Evolutionary conservation across 1,139 yeast species (phyloP).

Genomic region (Taphrina populina): DNA sequence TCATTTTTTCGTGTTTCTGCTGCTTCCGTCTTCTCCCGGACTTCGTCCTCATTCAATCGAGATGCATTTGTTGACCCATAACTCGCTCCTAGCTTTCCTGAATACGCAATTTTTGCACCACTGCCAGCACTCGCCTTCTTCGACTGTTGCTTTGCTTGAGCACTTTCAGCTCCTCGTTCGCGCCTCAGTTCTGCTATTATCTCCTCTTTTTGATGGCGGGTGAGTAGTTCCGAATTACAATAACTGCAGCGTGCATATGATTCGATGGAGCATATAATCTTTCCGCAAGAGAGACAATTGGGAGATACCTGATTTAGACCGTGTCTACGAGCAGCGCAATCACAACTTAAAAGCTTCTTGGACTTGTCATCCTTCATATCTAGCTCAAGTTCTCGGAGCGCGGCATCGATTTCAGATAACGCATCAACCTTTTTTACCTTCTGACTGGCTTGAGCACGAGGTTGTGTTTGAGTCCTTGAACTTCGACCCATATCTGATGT

Average conservation of each 20-base stretch:
- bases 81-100: constrained; percentile 38
- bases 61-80: constrained; percentile 20
- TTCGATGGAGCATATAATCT: constrained; percentile 83
- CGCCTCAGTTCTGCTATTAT: constrained; percentile 31
- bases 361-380: constrained; percentile 39
- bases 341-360: constrained; percentile 51
- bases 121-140: constrained; percentile 26
- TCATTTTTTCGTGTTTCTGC: constrained; percentile 35
- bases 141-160: constrained; percentile 24
- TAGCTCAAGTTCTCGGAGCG: constrained; percentile 50
- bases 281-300: constrained; percentile 91
- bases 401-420: constrained; percentile 57
- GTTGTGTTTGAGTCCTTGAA: constrained; percentile 38
- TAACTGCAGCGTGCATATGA: constrained; percentile 73
- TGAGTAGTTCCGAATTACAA: constrained; percentile 27
- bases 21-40: constrained; percentile 45
- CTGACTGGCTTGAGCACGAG: background rate
- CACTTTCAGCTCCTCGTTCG: constrained; percentile 27
- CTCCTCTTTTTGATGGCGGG: constrained; percentile 32
- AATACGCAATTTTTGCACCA: constrained; percentile 32
- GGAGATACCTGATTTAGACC: constrained; percentile 89
- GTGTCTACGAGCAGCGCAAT: constrained; percentile 70
- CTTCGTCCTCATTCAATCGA: constrained; percentile 40
- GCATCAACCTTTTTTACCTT: constrained; percentile 52
- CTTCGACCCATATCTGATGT: constrained; percentile 39